Evolutionary conservation across 208 protist genomes (phyloP).

Genomic region (Borovskyia barvae): DNA sequence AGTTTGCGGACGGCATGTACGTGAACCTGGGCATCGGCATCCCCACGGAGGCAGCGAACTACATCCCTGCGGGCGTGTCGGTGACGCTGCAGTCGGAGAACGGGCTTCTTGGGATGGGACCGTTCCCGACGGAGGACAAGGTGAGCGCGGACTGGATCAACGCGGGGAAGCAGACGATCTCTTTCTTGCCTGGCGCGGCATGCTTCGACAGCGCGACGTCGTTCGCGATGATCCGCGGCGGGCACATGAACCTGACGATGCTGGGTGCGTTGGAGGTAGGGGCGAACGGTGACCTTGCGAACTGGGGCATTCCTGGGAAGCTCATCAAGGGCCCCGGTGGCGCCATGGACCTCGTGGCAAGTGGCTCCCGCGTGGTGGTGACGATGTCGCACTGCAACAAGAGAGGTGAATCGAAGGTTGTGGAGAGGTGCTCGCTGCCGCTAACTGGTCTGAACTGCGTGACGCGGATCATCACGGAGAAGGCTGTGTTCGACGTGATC

Average conservation of each 20-base stretch:
- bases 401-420: constrained; percentile 94
- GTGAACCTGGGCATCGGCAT: constrained; percentile 97
- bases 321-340: constrained; percentile 98
- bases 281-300: constrained; percentile 94
- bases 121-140: constrained; percentile 86
- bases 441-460: constrained; percentile 91
- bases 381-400: constrained; percentile 96
- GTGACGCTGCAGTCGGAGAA: constrained; percentile 94
- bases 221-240: constrained; percentile 97
- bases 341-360: constrained; percentile 95
- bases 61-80: constrained; percentile 72
- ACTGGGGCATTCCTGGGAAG: constrained; percentile 98
- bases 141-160: constrained; percentile 96
- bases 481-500: constrained; percentile 96
- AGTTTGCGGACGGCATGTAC: constrained; percentile 96
- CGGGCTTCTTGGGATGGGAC: constrained; percentile 92
- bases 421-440: constrained; percentile 92
- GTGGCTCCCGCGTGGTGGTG: constrained; percentile 93
- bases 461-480: constrained; percentile 96
- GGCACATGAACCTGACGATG: constrained; percentile 96
- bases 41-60: constrained; percentile 94
- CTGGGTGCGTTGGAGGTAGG: constrained; percentile 95
- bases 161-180: constrained; percentile 97
- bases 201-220: constrained; percentile 93
- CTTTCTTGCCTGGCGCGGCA: constrained; percentile 90